Evolutionary conservation across 768 basidiomycete species (phyloP).

Genomic region (Tricholomella constricta): DNA sequence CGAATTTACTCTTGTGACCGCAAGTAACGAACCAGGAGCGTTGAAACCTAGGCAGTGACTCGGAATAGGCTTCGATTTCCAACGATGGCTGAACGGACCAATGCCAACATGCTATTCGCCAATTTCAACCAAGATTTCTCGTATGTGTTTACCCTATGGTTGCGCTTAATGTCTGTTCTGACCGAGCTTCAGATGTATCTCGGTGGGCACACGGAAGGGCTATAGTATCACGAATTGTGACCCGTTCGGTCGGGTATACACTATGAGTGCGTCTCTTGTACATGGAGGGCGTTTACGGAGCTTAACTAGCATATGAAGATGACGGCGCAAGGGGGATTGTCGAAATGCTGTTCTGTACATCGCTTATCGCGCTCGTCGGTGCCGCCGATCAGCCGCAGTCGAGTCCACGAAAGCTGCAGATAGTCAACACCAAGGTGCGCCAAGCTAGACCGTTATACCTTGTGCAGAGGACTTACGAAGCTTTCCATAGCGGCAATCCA

Average conservation of each 20-base stretch:
- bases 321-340: conserved; percentile 96
- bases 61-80: not conserved
- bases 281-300: not conserved
- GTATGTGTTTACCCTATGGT: conserved; percentile 41
- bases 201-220: conserved; percentile 92
- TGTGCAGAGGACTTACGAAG: not conserved
- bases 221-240: conserved; percentile 99
- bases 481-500: conserved; percentile 78
- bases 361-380: conserved; percentile 94
- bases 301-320: conserved; percentile 44
- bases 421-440: conserved; percentile 95
- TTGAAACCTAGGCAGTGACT: too few species aligned
- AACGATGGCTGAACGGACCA: conserved; percentile 42
- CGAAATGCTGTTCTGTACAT: conserved; percentile 99
- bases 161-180: not conserved
- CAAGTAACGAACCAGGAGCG: not conserved
- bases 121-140: conserved; percentile 99
- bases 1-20: not conserved
- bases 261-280: conserved; percentile 69
- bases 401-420: conserved; percentile 92
- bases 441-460: not conserved
- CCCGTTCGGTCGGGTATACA: conserved; percentile 95
- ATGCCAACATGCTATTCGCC: conserved; percentile 70
- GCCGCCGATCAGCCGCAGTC: conserved; percentile 91
- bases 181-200: conserved; percentile 65